Evolutionary conservation across 768 basidiomycete species (phyloP), one percentile per base, ranked within the genome.

Genomic region (Tylopilus felleus): DNA sequence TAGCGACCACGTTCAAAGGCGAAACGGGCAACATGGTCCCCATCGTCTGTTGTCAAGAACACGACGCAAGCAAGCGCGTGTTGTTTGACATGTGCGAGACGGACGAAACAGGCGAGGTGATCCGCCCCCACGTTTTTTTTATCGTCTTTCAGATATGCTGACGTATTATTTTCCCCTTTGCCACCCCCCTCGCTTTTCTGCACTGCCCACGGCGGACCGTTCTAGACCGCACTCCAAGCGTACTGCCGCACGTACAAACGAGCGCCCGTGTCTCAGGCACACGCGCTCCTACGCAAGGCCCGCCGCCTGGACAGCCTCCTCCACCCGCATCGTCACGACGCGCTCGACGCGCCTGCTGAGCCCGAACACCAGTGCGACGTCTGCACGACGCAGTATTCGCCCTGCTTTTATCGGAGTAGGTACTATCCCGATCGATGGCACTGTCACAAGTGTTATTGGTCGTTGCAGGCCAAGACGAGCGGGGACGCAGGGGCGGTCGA

Each of bases 251-350:
- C 81, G 12, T 95, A 93, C 77, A 98, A 98, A 70, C 86, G 86
- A 62, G 85, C 87, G 8, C 76, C 78, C 1, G 73, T 85, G 3
- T 75, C 75, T 13, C 85, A 89, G 61, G 84, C 91, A 2, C 93
- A 96, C 67, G 89, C 84, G 2, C 79, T 95, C 7, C 80, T 97
- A 23, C 89, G 96, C 47, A 95, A 95, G 71, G 94, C 94, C 8
- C 82, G 83, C 17, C 83, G 93, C 17, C 76, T 98, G 19, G 96
- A 98, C 65, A 73, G 75, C 28, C 76, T 91, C 43, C 74, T 93
- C 8, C 57, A 80, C 80, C 58, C 65, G 71, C 31, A 78, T 75
- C 55, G 67, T 52, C 14, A 17, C 42, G 81, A 83, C 5, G 44
- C 42, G 17, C 16, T 25, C 6, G 61, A 65, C 23, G 29, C 51